phyloP scores from a whole-genome alignment of 495 filamentous ascomycete genomes.

The Aspergillus sclerotiicarbonarius region DNA sequence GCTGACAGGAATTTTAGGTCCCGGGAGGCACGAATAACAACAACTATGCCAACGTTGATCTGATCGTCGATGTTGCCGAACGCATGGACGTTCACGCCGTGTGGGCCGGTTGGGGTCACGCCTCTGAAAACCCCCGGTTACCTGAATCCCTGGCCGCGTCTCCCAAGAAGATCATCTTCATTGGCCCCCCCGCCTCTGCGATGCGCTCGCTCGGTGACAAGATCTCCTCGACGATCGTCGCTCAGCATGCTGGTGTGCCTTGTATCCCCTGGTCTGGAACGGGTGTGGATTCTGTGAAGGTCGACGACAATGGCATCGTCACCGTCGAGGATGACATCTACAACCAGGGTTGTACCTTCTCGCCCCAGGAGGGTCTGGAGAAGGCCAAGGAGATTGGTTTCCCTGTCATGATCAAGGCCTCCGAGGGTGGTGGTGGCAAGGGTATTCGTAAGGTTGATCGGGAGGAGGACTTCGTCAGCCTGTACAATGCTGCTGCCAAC shows the following conservation, averaged over 20 bases:
- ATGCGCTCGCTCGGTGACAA: slow-evolving; percentile 99
- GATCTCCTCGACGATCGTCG: slow-evolving; percentile 99
- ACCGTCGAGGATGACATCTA: slow-evolving; percentile 87
- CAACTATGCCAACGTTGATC: slow-evolving; percentile 99
- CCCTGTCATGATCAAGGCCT: slow-evolving; percentile 99
- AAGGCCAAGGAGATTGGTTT: slow-evolving; percentile 92
- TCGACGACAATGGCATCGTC: slow-evolving; percentile 84
- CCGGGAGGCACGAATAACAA: slow-evolving; percentile 99
- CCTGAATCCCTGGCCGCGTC: slow-evolving; percentile 94
- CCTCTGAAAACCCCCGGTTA: slow-evolving; percentile 96
- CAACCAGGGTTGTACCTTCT: slow-evolving; percentile 83
- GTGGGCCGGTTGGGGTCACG: slow-evolving; percentile 99
- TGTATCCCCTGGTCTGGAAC: slow-evolving; percentile 99
- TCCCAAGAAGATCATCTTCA: slow-evolving; percentile 98
- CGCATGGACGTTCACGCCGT: slow-evolving; percentile 97
- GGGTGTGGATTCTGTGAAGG: slow-evolving; percentile 75
- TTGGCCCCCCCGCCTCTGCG: slow-evolving; percentile 93
- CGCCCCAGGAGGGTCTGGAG: slow-evolving; percentile 81
- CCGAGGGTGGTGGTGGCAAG: slow-evolving; percentile 99
- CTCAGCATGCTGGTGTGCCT: slow-evolving; percentile 93
- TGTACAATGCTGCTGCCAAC: slow-evolving; percentile 93
- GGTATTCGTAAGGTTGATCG: slow-evolving; percentile 94
- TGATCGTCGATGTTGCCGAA: slow-evolving; percentile 99
- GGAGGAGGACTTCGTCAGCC: slow-evolving; percentile 75
- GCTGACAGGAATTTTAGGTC: slow-evolving; percentile 33